phyloP scores from a whole-genome alignment of 2,329 filamentous ascomycete genomes.

The Talaromyces islandicus region DNA sequence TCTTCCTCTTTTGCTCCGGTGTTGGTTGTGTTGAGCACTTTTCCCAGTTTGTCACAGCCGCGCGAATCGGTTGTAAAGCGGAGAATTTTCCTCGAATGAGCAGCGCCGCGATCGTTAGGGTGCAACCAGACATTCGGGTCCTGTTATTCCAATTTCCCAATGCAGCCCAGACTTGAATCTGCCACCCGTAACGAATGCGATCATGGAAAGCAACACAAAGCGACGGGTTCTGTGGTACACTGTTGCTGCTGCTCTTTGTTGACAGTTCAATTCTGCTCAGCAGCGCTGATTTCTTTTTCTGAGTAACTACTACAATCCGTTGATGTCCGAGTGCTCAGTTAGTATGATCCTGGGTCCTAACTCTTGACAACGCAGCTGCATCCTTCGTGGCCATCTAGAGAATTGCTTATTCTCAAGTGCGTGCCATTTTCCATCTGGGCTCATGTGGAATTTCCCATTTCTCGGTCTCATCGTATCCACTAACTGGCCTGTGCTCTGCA shows the following conservation, averaged over 20 bases:
- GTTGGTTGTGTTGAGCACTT: neutral
- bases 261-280: neutral
- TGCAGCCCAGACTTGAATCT: neutral
- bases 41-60: neutral
- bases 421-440: neutral
- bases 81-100: neutral
- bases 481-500: neutral
- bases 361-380: neutral
- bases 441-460: neutral
- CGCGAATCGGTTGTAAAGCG: neutral
- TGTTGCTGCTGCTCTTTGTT: neutral
- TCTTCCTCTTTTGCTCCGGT: neutral
- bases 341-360: neutral
- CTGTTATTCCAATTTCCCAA: neutral
- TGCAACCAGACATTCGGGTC: neutral
- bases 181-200: neutral
- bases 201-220: neutral
- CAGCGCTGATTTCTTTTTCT: neutral
- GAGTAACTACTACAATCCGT: too few relatives aligned
- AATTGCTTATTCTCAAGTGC: neutral
- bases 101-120: neutral
- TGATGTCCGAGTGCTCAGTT: neutral
- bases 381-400: neutral
- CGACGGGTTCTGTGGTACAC: neutral
- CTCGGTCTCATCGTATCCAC: neutral